Evolutionary conservation across 805 yeast species (phyloP), one percentile per base, ranked within the genome.

Genomic region (Pichia kluyveri): DNA sequence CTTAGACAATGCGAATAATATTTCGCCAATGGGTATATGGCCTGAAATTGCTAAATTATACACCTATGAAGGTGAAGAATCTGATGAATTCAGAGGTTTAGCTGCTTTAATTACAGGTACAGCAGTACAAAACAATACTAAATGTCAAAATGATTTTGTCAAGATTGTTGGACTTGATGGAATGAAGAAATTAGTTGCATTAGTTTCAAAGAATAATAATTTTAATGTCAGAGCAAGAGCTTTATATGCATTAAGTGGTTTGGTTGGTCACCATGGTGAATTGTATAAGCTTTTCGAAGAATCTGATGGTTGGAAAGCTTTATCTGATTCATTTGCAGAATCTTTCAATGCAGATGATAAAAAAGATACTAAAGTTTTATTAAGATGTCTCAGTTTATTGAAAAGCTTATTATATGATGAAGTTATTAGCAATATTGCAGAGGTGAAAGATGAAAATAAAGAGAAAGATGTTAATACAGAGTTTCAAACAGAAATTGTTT

Each of bases 1-100:
- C 59, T 66, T 91, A 51, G 98, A 93, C 65, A 93, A 93, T 63
- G 98, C 98, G 26, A 90, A 91, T 66, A 88, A 88, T 59, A 82
- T 91, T 55, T 91, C 86, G 54, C 85, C 83, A 57, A 61, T 90
- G 71, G 78, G 80, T 54, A 73, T 89, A 53, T 93, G 98, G 99
- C 49, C 49, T 12, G 54, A 53, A 46, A 51, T 53, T 43, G 40
- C 43, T 11, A 79, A 74, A 23, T 70, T 81, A 3, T 62, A 90
- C 40, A 69, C 88, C n/a, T 61, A 65, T 1, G 75, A 76, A 45
- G 68, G 89, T 44, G 67, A 69, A 31, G 68, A 68, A 34, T 66
- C 69, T 8, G 68, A 69, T 3, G 69, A 69, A 17, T 63, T 91
- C 32, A 71, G 80, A 49, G 68, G 75, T 9, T 69, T 71, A 47